Percentiles rank a stretch among this genome's conserved stretches.
These are phyloP conservation scores for Aspergillus uvarum DNA, from an alignment of 2,329 filamentous ascomycete genomes.

Conservation along the genomic window DNA sequence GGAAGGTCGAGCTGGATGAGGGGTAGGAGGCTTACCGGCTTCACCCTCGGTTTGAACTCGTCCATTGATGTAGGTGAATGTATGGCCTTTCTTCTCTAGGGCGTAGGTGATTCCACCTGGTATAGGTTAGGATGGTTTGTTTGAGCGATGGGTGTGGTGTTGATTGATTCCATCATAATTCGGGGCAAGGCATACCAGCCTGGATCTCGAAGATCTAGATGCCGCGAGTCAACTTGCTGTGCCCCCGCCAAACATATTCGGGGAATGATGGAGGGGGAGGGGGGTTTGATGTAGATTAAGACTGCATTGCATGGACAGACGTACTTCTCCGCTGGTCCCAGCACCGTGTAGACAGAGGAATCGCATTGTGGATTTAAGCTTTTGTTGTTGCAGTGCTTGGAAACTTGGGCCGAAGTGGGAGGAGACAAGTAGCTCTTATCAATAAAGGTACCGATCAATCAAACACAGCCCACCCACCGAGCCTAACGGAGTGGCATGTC, in stretches of 20 bases:
- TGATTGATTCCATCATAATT: neutral
- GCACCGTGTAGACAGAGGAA: slow-evolving; percentile 36
- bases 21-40: slow-evolving; percentile 22
- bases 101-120: slow-evolving; percentile 30
- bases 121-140: slow-evolving; percentile 3
- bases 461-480: neutral
- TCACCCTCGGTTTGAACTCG: slow-evolving; percentile 25
- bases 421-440: neutral
- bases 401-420: neutral
- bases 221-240: neutral
- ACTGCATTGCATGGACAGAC: neutral
- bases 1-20: neutral
- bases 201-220: slow-evolving; percentile 37
- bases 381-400: neutral
- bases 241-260: neutral
- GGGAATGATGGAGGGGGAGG: neutral
- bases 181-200: slow-evolving; percentile 21
- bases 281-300: neutral
- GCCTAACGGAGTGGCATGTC: neutral
- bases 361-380: slow-evolving; percentile 24
- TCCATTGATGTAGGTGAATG: slow-evolving; percentile 32
- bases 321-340: slow-evolving; percentile 34
- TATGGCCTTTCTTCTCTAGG: slow-evolving; percentile 29
- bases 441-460: neutral
- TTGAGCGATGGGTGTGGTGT: neutral